Evolutionary conservation across 169 alveolate species (phyloP).

Genomic region (Eimeria falciformis): DNA sequence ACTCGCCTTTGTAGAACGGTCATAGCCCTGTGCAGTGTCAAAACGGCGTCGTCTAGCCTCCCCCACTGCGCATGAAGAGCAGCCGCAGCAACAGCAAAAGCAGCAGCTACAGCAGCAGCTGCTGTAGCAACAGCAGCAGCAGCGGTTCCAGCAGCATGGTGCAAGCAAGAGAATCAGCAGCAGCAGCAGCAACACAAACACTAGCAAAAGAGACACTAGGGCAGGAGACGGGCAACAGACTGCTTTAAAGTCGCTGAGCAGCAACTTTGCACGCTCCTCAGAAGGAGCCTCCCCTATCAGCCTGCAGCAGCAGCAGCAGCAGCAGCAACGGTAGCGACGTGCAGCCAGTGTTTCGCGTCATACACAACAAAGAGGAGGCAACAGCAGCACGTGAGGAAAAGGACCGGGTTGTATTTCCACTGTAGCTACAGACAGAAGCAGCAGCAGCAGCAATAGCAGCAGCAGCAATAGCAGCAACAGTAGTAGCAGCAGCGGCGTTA

Average conservation of each 20-base stretch:
- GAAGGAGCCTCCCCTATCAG: conserved; percentile 17
- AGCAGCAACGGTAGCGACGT: background rate
- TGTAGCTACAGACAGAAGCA: background rate
- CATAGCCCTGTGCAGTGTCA: conserved; percentile 45
- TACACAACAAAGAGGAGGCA: too few species aligned
- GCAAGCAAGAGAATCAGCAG: conserved; percentile 5
- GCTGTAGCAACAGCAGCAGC: background rate
- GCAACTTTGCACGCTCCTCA: conserved; percentile 36
- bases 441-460: conserved; percentile 28
- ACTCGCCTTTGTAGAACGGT: conserved; percentile 31
- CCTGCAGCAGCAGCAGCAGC: conserved; percentile 14
- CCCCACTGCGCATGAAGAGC: conserved; percentile 30
- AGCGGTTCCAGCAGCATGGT: background rate
- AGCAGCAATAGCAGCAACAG: background rate
- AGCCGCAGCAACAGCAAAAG: background rate
- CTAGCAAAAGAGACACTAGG: conserved; percentile 1
- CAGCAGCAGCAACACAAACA: conserved; percentile 19
- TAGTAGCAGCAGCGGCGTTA: background rate
- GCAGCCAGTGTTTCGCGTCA: too few species aligned
- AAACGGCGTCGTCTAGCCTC: conserved; percentile 6
- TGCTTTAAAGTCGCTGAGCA: conserved; percentile 2
- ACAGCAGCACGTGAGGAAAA: background rate
- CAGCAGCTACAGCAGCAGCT: background rate
- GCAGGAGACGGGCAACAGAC: background rate
- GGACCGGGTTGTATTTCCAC: too few species aligned